phyloP scores from a whole-genome alignment of 371 early-diverging fungal species.

The Lichtheimia corymbifera region DNA sequence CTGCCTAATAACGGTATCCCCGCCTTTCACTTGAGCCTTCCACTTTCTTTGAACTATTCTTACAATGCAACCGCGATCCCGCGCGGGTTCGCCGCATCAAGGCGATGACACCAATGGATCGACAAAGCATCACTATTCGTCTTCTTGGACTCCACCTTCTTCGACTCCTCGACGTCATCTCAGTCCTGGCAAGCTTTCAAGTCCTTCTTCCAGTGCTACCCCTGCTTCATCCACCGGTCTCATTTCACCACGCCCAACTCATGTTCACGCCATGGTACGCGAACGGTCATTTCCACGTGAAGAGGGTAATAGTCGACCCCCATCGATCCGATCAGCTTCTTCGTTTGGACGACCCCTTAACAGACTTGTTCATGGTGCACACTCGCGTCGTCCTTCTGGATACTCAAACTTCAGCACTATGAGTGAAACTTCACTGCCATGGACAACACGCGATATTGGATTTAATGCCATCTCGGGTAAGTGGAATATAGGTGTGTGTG shows the following conservation, averaged over 20 bases:
- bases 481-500: not conserved
- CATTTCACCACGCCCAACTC: conserved; percentile 12
- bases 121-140: not conserved
- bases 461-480: conserved; percentile 59
- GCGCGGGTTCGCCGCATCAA: not conserved
- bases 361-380: conserved; percentile 30
- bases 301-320: conserved; percentile 32
- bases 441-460: conserved; percentile 67
- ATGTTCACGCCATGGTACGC: conserved; percentile 22
- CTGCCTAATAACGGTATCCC: too few relatives aligned
- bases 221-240: conserved; percentile 1
- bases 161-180: conserved; percentile 9
- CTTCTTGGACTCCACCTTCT: not conserved
- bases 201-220: not conserved
- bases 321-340: conserved; percentile 46
- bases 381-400: conserved; percentile 51
- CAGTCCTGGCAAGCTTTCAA: conserved; percentile 5
- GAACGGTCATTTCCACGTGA: conserved; percentile 44
- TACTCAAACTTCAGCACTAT: conserved; percentile 63
- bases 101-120: not conserved
- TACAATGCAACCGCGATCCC: conserved; percentile 2
- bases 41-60: not conserved
- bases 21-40: too few relatives aligned
- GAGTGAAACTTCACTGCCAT: conserved; percentile 63
- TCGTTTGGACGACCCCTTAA: conserved; percentile 35